phyloP scores from a whole-genome alignment of 805 yeast species.

The Ogataea chonburiensis region DNA sequence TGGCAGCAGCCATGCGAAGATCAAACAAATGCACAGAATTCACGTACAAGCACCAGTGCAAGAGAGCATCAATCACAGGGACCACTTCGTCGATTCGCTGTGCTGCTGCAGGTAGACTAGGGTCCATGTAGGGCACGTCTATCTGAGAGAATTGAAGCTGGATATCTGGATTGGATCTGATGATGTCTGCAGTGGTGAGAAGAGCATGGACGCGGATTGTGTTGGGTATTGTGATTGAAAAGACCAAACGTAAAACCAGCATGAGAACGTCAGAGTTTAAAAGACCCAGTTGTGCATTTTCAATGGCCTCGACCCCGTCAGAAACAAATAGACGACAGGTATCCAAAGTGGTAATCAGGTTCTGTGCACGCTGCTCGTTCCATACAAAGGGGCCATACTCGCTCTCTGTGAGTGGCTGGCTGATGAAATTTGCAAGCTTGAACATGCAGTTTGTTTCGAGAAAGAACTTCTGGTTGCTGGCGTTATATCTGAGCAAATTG shows the following conservation, averaged over 20 bases:
- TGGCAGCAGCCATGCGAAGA: constrained; percentile 69
- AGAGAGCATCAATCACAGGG: constrained; percentile 71
- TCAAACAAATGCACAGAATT: constrained; percentile 86
- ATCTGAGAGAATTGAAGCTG: constrained; percentile 74
- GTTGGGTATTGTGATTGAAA: constrained; percentile 63
- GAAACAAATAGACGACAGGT: constrained; percentile 70
- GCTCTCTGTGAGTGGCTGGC: constrained; percentile 53
- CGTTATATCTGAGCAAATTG: constrained; percentile 74
- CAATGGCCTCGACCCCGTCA: constrained; percentile 68
- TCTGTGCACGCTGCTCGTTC: constrained; percentile 73
- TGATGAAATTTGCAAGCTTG: constrained; percentile 58
- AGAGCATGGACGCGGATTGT: constrained; percentile 67
- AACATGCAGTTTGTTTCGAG: constrained; percentile 80
- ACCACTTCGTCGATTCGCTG: constrained; percentile 40
- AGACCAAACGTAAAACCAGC: constrained; percentile 65
- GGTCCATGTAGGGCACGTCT: constrained; percentile 91
- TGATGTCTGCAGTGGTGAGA: constrained; percentile 72
- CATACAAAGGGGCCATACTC: constrained; percentile 52
- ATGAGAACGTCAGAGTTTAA: constrained; percentile 62
- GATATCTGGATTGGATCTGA: constrained; percentile 60
- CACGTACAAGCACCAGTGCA: constrained; percentile 78
- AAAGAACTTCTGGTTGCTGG: constrained; percentile 86
- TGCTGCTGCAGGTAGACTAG: constrained; percentile 38
- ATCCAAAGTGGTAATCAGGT: constrained; percentile 65
- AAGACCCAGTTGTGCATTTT: constrained; percentile 58